A percentile compares a stretch with the other conserved stretches of the same genome.
These are phyloP conservation scores for Neurospora sp. DNA, from an alignment of 495 filamentous ascomycete genomes.

Conservation along the genomic window DNA sequence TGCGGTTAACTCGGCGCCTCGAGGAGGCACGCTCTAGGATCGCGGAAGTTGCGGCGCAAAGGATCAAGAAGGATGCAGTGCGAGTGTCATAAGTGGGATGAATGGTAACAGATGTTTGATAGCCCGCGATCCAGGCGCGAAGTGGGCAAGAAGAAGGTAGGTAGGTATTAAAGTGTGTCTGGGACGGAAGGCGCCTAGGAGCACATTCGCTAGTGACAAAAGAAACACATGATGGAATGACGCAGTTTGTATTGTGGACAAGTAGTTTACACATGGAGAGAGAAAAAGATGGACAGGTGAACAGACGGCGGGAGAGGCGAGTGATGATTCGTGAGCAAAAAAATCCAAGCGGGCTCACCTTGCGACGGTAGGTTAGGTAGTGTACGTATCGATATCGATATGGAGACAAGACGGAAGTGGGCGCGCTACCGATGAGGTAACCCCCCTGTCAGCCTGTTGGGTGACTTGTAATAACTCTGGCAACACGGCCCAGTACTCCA, in stretches of 20 bases:
- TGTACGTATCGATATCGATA: not conserved
- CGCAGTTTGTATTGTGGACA: not conserved
- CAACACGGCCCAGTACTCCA: not conserved
- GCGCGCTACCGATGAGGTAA: not conserved
- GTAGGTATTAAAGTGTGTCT: not conserved
- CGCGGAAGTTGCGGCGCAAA: not conserved
- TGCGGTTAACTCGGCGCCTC: constrained; percentile 26
- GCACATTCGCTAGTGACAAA: not conserved
- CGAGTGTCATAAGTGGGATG: not conserved
- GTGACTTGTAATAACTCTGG: not conserved
- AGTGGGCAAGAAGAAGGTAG: not conserved
- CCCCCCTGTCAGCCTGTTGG: constrained; percentile 1
- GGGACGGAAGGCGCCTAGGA: not conserved
- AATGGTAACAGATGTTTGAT: not conserved
- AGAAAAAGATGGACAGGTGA: not conserved
- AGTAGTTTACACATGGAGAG: not conserved
- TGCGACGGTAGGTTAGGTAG: not conserved
- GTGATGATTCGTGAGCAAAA: not conserved
- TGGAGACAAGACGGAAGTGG: not conserved
- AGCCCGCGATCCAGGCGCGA: not conserved
- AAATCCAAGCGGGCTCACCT: constrained; percentile 2
- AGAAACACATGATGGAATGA: not conserved
- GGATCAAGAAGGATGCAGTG: not conserved
- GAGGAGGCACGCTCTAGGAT: constrained; percentile 1
- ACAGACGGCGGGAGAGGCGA: not conserved